Percentiles rank a stretch among this genome's conserved stretches.
These are phyloP conservation scores for Fomitopsis betulina DNA, from an alignment of 1,284 basidiomycete species.

Conservation along the genomic window DNA sequence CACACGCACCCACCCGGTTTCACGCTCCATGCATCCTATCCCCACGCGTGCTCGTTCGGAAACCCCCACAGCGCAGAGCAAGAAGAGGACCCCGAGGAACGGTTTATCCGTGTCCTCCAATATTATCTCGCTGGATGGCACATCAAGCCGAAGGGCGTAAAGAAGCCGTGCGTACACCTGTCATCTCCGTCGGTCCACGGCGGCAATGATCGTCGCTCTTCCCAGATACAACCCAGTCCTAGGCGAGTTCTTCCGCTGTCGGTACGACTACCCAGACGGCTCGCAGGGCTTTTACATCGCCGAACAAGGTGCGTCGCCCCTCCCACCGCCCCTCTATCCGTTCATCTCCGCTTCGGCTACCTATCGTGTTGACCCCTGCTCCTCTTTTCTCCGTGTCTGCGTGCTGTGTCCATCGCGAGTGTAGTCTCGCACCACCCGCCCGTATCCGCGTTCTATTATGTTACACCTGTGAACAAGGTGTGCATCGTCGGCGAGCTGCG, in stretches of 20 bases:
- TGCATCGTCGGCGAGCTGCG: conserved; percentile 89
- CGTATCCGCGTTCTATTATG: conserved; percentile 95
- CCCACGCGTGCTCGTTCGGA: not conserved
- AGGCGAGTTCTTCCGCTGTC: conserved; percentile 96
- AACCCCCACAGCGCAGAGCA: conserved; percentile 56
- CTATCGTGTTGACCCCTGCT: not conserved
- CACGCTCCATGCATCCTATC: not conserved
- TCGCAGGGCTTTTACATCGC: conserved; percentile 95
- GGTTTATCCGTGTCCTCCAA: conserved; percentile 88
- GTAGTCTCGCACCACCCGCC: conserved; percentile 94
- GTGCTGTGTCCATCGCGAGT: not conserved
- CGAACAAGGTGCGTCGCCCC: conserved; percentile 71
- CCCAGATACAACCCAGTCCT: conserved; percentile 92
- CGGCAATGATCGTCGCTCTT: conserved; percentile 3
- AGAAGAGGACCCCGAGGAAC: conserved; percentile 79
- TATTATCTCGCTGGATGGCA: conserved; percentile 99
- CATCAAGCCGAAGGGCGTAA: conserved; percentile 98
- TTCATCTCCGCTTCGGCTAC: not conserved
- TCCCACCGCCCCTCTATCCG: not conserved
- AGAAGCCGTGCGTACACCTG: conserved; percentile 80
- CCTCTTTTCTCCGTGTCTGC: not conserved
- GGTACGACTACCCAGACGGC: conserved; percentile 91
- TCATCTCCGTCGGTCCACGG: conserved; percentile 9
- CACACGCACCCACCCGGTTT: not conserved
- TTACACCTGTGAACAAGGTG: conserved; percentile 86